Conservation (phyloP, 1,139 yeast species). For the Debaryomycetaceae sp. region DNA sequence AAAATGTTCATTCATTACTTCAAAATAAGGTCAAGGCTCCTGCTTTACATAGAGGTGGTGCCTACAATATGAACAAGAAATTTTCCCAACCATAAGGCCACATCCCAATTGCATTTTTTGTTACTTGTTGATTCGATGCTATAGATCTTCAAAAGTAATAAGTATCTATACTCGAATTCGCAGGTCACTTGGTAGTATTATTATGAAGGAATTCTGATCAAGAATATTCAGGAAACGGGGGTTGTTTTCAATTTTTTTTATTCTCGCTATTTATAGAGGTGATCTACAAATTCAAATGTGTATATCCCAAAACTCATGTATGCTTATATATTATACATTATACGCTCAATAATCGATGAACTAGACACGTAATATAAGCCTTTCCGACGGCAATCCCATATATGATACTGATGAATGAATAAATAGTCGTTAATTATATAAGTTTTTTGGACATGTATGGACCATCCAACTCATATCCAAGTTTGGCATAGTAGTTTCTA, state of each 20-base stretch:
- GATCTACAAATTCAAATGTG: not conserved
- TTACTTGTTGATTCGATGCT: not conserved
- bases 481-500: conserved; percentile 86
- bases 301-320: not conserved
- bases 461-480: conserved; percentile 91
- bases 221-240: not conserved
- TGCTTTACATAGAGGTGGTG: conserved; percentile 43
- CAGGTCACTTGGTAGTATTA: not conserved
- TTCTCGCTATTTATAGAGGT: not conserved
- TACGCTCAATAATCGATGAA: not conserved
- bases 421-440: conserved; percentile 7
- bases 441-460: conserved; percentile 85
- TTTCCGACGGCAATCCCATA: too few species aligned
- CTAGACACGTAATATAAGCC: too few species aligned
- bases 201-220: not conserved
- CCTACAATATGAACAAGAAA: conserved; percentile 9
- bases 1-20: conserved; percentile 36
- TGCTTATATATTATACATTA: not conserved
- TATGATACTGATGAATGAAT: not conserved
- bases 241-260: not conserved
- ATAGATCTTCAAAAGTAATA: too few species aligned
- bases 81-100: not conserved
- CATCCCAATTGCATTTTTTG: not conserved
- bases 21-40: conserved; percentile 41
- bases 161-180: not conserved